Evolutionary conservation across 2,329 filamentous ascomycete genomes (phyloP).

Genomic region (Pseudopyricularia cyperi): DNA sequence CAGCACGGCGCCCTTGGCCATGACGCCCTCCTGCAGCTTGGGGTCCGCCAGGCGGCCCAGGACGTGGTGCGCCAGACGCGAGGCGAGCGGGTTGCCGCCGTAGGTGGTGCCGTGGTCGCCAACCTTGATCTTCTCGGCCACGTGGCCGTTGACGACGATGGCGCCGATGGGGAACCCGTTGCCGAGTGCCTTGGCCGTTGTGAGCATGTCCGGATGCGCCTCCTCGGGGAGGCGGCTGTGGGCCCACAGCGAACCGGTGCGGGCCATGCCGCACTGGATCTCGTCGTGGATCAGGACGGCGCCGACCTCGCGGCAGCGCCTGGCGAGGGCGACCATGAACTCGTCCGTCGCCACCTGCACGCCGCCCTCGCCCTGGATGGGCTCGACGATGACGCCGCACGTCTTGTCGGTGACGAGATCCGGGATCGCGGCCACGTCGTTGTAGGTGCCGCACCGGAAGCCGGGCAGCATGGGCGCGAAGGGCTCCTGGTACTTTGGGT

Average conservation of each 20-base stretch:
- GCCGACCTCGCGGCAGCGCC: slow-evolving; percentile 72
- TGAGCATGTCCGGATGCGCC: slow-evolving; percentile 87
- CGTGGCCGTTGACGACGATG: slow-evolving; percentile 45
- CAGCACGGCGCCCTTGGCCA: slow-evolving; percentile 47
- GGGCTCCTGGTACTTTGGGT: slow-evolving; percentile 92
- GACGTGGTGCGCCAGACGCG: slow-evolving; percentile 74
- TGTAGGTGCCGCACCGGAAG: slow-evolving; percentile 76
- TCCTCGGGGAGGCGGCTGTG: slow-evolving; percentile 61
- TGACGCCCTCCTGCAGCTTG: slow-evolving; percentile 55
- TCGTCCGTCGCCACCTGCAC: slow-evolving; percentile 72
- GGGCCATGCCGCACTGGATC: slow-evolving; percentile 85
- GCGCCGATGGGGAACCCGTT: slow-evolving; percentile 95
- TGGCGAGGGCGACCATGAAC: slow-evolving; percentile 74
- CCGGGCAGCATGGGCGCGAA: slow-evolving; percentile 94
- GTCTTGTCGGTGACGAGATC: slow-evolving; percentile 71
- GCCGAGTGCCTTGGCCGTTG: slow-evolving; percentile 88
- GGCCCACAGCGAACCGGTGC: slow-evolving; percentile 82
- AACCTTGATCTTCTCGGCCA: slow-evolving; percentile 50
- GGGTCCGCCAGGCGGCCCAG: slow-evolving; percentile 62
- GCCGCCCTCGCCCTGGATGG: slow-evolving; percentile 93
- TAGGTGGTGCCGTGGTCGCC: slow-evolving; percentile 90
- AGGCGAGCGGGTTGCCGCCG: slow-evolving; percentile 81
- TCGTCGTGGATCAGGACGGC: slow-evolving; percentile 91
- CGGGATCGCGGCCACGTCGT: slow-evolving; percentile 61
- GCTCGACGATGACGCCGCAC: slow-evolving; percentile 90